phyloP scores from a whole-genome alignment of 805 yeast species.

The Metschnikowia cerradonensis region DNA sequence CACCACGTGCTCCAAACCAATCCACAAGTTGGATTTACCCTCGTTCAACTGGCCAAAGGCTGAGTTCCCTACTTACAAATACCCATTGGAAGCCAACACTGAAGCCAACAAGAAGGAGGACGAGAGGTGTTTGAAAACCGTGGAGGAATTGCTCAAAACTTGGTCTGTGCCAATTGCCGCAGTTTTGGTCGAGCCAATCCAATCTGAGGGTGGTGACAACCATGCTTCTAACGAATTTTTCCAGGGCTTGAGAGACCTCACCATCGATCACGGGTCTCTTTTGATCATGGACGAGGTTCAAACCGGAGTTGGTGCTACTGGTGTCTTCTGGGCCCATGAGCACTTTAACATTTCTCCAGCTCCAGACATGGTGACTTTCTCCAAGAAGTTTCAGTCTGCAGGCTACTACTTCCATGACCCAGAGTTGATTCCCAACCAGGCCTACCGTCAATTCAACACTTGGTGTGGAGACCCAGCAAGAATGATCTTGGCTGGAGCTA shows the following conservation, averaged over 20 bases:
- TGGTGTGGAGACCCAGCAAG: constrained; percentile 93
- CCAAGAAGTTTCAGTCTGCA: constrained; percentile 86
- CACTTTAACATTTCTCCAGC: constrained; percentile 71
- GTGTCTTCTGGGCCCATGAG: constrained; percentile 85
- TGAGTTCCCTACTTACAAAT: constrained; percentile 78
- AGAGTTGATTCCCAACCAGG: constrained; percentile 63
- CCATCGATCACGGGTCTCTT: constrained; percentile 64
- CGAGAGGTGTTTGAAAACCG: constrained; percentile 69
- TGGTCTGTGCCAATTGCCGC: constrained; percentile 85
- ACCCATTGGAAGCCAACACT: constrained; percentile 70
- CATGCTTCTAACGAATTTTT: constrained; percentile 75
- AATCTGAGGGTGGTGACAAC: constrained; percentile 90
- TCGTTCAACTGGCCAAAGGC: constrained; percentile 97
- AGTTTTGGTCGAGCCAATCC: constrained; percentile 84
- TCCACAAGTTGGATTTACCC: constrained; percentile 90
- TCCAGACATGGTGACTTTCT: constrained; percentile 82
- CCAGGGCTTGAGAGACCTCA: constrained; percentile 78
- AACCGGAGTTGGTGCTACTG: constrained; percentile 88
- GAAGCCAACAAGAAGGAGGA: constrained; percentile 74
- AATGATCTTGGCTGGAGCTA: constrained; percentile 70
- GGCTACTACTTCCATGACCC: constrained; percentile 80
- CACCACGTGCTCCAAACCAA: constrained; percentile 88
- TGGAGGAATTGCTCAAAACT: constrained; percentile 62
- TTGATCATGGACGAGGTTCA: constrained; percentile 84
- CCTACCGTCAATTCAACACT: constrained; percentile 90